phyloP scores from a whole-genome alignment of 2,329 filamentous ascomycete genomes.

The Simplicillium sp. region DNA sequence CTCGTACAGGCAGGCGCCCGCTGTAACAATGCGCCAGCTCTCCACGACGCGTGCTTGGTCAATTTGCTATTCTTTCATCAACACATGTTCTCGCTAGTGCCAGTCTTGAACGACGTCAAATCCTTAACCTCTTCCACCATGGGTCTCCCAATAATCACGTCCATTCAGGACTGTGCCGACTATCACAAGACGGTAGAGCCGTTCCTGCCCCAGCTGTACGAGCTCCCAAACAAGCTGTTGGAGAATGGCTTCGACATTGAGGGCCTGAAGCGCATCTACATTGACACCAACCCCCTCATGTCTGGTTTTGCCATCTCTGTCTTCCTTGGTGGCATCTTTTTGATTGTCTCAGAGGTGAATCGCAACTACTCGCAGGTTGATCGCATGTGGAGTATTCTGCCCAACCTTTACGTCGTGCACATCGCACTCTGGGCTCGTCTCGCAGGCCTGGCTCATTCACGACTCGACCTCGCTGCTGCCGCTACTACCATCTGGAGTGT shows the following conservation, averaged over 20 bases:
- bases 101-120: constrained; percentile 24
- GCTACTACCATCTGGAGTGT: constrained; percentile 75
- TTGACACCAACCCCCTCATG: constrained; percentile 78
- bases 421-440: constrained; percentile 75
- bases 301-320: constrained; percentile 64
- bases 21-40: not conserved
- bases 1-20: too few species aligned
- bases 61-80: constrained; percentile 4
- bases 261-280: constrained; percentile 62
- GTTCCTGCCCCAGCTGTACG: constrained; percentile 59
- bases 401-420: constrained; percentile 78
- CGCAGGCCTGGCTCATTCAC: constrained; percentile 57
- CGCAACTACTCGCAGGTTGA: constrained; percentile 97
- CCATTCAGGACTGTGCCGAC: constrained; percentile 66
- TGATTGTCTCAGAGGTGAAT: constrained; percentile 75
- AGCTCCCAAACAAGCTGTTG: constrained; percentile 57
- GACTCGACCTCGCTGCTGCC: constrained; percentile 62
- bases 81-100: constrained; percentile 6
- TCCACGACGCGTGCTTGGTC: not conserved
- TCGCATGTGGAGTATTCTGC: constrained; percentile 82
- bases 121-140: constrained; percentile 27
- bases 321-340: constrained; percentile 59
- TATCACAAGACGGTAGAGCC: constrained; percentile 67
- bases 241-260: constrained; percentile 50
- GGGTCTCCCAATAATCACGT: constrained; percentile 63